Evolutionary conservation across 441 rosid genomes (phyloP), one percentile per base, ranked within the genome.

Genomic region (Raphanus hybrid): DNA sequence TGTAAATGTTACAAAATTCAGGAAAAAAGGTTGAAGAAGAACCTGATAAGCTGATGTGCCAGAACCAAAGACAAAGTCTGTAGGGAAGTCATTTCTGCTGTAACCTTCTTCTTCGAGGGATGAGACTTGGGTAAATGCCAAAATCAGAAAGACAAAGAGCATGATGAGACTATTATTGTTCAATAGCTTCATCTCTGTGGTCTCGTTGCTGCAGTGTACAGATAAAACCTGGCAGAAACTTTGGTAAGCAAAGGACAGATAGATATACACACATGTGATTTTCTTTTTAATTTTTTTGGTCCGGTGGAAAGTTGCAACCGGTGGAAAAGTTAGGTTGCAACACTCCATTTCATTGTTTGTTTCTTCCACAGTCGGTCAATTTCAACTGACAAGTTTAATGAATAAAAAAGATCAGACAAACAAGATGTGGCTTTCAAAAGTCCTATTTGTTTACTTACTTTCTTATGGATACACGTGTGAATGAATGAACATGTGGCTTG

Each of bases 1-100:
- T 57, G 0, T 34, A 27, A 20, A 0, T 8, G 26, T 16, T 8
- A 55, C 61, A 55, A 55, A 16, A 18, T 7, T 57, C 27, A 61
- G 7, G 0, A 45, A 61, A 61, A 27, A 12, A 7, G 18, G 39
- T 18, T 45, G 15, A 12, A 45, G 29, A 55, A 55, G 60, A 58
- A 75, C 78, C 78, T 75, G 78, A 75, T 67, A 68, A 45, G 78
- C 78, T 60, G 78, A 75, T 59, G 78, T 75, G 52, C 68, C 73
- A 45, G 73, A 75, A 0, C 73, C 78, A 6, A 68, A 75, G 41
- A 75, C 73, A 34, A 67, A 75, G 29, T 16, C 62, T 45, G 39
- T 50, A 48, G 78, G 69, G 69, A 75, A 75, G 26, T 75, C 68
- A 75, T 3, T 10, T 75, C 73, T 75, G 54, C 9, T 48, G 54